Percentiles rank a stretch among this genome's conserved stretches.
phyloP scores from a whole-genome alignment of 805 yeast species.

The Candida qinlingensis region DNA sequence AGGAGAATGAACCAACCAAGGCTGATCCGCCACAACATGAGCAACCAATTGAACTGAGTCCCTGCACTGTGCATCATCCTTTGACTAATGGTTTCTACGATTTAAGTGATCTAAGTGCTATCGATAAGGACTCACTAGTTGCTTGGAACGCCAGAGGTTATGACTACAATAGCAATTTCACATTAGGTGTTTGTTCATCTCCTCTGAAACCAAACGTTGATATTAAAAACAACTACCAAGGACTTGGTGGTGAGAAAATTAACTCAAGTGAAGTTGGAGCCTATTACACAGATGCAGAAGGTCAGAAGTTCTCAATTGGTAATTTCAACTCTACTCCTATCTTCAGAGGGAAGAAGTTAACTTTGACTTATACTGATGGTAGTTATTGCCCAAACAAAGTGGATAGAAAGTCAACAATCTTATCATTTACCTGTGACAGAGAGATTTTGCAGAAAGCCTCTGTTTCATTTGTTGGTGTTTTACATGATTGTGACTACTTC shows the following conservation, averaged over 20 bases:
- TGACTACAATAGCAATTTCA: conserved; percentile 68
- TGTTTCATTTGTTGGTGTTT: conserved; percentile 62
- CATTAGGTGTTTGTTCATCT: conserved; percentile 66
- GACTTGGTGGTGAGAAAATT: conserved; percentile 7
- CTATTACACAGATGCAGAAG: conserved; percentile 42
- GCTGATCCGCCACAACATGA: conserved; percentile 7
- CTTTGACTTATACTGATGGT: conserved; percentile 68
- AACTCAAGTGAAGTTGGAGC: conserved; percentile 50
- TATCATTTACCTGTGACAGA: conserved; percentile 75
- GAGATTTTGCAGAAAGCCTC: conserved; percentile 62
- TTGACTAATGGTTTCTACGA: conserved; percentile 35
- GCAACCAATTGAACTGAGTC: conserved; percentile 20
- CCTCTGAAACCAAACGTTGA: conserved; percentile 32
- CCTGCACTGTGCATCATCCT: conserved; percentile 41
- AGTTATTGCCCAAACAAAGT: conserved; percentile 53
- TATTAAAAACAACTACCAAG: conserved; percentile 24
- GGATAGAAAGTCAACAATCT: conserved; percentile 54
- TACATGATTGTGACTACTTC: conserved; percentile 74
- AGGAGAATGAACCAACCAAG: too few relatives aligned
- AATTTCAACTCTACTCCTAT: conserved; percentile 53
- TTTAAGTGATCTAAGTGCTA: conserved; percentile 26
- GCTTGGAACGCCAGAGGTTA: conserved; percentile 69
- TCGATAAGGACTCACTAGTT: conserved; percentile 19
- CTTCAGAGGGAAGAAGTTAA: conserved; percentile 66
- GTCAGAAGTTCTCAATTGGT: conserved; percentile 52